phyloP scores from a whole-genome alignment of 2,329 filamentous ascomycete genomes.

The Tympanopsis confertula region DNA sequence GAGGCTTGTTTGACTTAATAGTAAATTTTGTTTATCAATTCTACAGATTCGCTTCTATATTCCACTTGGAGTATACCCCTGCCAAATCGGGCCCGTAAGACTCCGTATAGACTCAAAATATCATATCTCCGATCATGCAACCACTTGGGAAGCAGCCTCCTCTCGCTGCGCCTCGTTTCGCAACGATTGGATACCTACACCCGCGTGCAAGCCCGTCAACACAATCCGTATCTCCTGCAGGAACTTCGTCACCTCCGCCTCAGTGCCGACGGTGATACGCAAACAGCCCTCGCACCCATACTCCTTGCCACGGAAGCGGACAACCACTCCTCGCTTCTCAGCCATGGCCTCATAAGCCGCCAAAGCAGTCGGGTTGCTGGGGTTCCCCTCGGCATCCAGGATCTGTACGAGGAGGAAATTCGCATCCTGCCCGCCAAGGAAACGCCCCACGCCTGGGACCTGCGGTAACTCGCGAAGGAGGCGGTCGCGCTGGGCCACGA shows the following conservation, averaged over 20 bases:
- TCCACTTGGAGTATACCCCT: too few relatives aligned
- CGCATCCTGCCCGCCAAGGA: conserved; percentile 46
- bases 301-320: conserved; percentile 57
- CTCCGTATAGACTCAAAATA: too few relatives aligned
- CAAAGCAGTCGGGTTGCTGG: conserved; percentile 46
- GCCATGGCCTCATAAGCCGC: conserved; percentile 51
- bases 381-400: conserved; percentile 37
- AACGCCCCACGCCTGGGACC: conserved; percentile 46
- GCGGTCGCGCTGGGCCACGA: conserved; percentile 46
- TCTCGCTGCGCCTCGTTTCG: not conserved
- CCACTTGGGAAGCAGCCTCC: not conserved
- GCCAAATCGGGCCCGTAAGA: too few relatives aligned
- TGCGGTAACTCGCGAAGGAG: conserved; percentile 43
- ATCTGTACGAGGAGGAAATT: conserved; percentile 61
- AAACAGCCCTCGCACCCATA: conserved; percentile 53
- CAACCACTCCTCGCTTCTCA: conserved; percentile 55
- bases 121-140: not conserved
- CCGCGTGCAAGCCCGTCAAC: not conserved
- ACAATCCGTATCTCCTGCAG: conserved; percentile 34
- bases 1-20: too few relatives aligned
- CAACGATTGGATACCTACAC: not conserved
- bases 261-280: conserved; percentile 55
- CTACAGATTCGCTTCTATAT: too few relatives aligned
- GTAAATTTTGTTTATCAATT: too few relatives aligned
- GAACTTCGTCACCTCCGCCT: conserved; percentile 48